Evolutionary conservation across 306 rosid genomes (phyloP).

Genomic region (Quercus suber): DNA sequence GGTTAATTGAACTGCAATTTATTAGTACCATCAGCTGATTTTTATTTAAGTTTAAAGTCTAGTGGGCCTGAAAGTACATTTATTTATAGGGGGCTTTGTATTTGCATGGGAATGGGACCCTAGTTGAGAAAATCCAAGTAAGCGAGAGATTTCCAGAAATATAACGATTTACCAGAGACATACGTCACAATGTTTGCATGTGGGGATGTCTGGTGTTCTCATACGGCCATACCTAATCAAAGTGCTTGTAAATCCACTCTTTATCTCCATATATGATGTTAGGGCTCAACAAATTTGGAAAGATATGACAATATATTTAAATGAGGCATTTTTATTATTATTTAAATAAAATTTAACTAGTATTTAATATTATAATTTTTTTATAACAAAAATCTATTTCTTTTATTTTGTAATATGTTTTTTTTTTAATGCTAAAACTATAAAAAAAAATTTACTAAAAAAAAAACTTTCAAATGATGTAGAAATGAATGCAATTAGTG

Average conservation of each 20-base stretch:
- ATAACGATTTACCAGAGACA: constrained; percentile 20
- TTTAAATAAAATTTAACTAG: no score
- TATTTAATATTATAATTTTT: no score
- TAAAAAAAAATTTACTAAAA: no score
- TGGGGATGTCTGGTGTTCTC: constrained; percentile 25
- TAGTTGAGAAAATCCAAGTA: not conserved
- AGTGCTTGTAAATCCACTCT: not conserved
- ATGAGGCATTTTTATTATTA: no score
- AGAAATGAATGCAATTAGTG: no score
- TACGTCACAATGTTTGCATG: constrained; percentile 24
- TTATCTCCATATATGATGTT: not conserved
- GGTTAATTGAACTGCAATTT: no score
- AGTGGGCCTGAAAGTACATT: not conserved
- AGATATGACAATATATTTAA: no score
- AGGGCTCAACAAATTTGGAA: no score
- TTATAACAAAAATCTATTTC: no score
- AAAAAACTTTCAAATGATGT: no score
- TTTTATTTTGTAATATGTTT: no score
- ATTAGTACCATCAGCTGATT: not conserved
- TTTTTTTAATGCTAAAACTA: no score
- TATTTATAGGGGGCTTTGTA: not conserved
- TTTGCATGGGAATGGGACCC: constrained; percentile 3
- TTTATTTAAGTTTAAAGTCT: not conserved
- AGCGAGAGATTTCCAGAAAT: constrained; percentile 2
- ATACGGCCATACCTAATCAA: not conserved